Conservation (phyloP, 1,139 yeast species). For the Eremothecium cymbalariae region DNA sequence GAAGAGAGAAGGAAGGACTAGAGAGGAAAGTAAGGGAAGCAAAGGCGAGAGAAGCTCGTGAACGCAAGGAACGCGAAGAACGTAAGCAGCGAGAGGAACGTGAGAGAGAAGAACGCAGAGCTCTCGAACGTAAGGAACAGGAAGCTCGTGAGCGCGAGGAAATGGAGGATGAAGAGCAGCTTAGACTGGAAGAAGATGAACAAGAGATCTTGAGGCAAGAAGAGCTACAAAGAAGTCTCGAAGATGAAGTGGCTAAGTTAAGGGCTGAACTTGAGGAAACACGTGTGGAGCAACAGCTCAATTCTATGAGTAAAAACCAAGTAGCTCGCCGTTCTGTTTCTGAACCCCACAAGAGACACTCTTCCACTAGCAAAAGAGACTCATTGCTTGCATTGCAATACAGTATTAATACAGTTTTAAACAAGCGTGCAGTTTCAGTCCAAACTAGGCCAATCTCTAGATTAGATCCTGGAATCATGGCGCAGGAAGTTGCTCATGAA, state of each 20-base stretch:
- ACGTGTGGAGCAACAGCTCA: slow-evolving; percentile 7
- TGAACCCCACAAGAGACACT: slow-evolving; percentile 27
- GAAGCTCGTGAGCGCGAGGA: slow-evolving; percentile 11
- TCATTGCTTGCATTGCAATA: slow-evolving; percentile 19
- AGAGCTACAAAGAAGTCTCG: slow-evolving; percentile 22
- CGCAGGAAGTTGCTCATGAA: slow-evolving; percentile 5
- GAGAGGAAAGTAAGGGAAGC: slow-evolving; percentile 37
- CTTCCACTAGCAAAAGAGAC: slow-evolving; percentile 13
- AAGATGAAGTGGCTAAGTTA: slow-evolving; percentile 22
- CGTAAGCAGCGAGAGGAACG: slow-evolving; percentile 14
- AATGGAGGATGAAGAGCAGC: slow-evolving; percentile 13
- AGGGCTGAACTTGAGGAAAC: slow-evolving; percentile 18
- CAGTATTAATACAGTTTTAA: slow-evolving; percentile 17
- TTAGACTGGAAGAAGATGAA: slow-evolving; percentile 6
- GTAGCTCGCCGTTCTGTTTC: slow-evolving; percentile 33
- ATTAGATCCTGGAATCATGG: slow-evolving; percentile 49
- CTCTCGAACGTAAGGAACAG: slow-evolving; percentile 8
- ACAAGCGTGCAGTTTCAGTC: slow-evolving; percentile 35
- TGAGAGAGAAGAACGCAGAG: slow-evolving; percentile 16
- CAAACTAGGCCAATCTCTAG: slow-evolving; percentile 58
- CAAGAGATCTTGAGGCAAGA: slow-evolving; percentile 9
- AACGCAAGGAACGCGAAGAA: slow-evolving; percentile 35
- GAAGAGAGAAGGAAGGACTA: slow-evolving; percentile 45
- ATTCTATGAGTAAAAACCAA: slow-evolving; percentile 9
- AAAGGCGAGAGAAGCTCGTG: slow-evolving; percentile 44